Base-by-base conservation (phyloP, 2,329 filamentous ascomycete genomes). In the Aspergillus jensenii region DNA sequence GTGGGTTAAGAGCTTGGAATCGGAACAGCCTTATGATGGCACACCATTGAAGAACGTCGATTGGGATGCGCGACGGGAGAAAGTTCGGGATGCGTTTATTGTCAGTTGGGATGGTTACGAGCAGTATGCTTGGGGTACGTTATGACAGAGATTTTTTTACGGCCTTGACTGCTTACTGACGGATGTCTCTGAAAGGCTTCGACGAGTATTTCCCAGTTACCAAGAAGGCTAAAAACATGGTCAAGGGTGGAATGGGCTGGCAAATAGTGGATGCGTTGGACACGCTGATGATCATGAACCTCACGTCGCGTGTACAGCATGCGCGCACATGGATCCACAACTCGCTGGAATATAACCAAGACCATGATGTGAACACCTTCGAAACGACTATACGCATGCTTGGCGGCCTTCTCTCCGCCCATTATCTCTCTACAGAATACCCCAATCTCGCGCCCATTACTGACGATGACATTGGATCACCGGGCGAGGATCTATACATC, bases 371-470 rank as follows among this genome's bases (percentile, higher is more conserved):
- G 56, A 98, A 92, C 74, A 97, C 92, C 0, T 99, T 98, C 67
- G 95, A 99, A 78, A 98, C 93, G 7, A 98, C 93, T 0, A 98
- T 98, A 67, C 90, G 95, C 52, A 98, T 98, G 93, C 81, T 99
- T 50, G 95, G 95, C 15, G 95, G 95, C 11, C 81, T 99, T 43
- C 81, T 99, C 35, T 93, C 93, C 2, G 95, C 95, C 9, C 92
- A 99, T 73, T 98, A 98, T 74, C 82, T 99, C n/a, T 93, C 92
- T 21, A 95, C 86, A 23, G 84, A 85, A 55, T 93, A 88, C 65
- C 91, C 92, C 0, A 77, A 89, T n/a, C 81, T 96, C 64, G 92
- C 92, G 12, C 87, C 91, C 0, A 80, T 92, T 56, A 69, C 78
- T 6, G 87, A 90, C 19, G 87, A 92, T 61, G 89, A 92, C 65